A percentile compares a stretch with the other conserved stretches of the same genome.
Evolutionary conservation across 2,329 filamentous ascomycete genomes (phyloP).

Genomic region (Corniculantispora saksenae): DNA sequence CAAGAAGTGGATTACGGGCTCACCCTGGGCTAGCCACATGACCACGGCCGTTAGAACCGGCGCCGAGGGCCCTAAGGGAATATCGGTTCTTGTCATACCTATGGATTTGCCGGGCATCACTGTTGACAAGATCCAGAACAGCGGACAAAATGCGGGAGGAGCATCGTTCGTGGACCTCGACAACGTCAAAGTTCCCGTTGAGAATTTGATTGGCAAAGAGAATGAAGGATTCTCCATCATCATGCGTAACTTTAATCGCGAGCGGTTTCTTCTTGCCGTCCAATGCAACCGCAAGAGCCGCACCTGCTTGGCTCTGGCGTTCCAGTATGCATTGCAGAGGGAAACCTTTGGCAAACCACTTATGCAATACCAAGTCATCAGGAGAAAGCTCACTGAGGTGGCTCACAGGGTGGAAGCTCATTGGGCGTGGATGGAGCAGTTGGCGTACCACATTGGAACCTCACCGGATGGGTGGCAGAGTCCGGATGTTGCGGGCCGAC

Average conservation of each 20-base stretch:
- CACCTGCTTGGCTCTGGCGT: constrained; percentile 54
- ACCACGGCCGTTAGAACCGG: constrained; percentile 64
- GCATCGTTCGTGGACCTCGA: constrained; percentile 58
- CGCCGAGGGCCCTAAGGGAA: constrained; percentile 51
- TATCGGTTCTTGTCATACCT: constrained; percentile 60
- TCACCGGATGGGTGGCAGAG: constrained; percentile 29
- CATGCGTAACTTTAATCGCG: constrained; percentile 62
- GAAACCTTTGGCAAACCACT: constrained; percentile 61
- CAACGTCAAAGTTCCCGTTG: constrained; percentile 54
- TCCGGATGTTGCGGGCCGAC: constrained; percentile 34
- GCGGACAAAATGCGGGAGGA: constrained; percentile 66
- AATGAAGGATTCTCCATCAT: constrained; percentile 58
- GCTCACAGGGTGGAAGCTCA: constrained; percentile 61
- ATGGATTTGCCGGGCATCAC: constrained; percentile 50
- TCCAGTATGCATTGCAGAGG: constrained; percentile 50
- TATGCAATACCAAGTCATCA: constrained; percentile 59
- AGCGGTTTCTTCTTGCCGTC: constrained; percentile 59
- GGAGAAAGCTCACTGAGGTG: constrained; percentile 60
- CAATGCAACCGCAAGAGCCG: constrained; percentile 59
- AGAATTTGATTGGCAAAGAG: constrained; percentile 55
- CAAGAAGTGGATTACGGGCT: constrained; percentile 70
- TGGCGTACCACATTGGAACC: constrained; percentile 54
- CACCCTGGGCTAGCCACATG: constrained; percentile 60
- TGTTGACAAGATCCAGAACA: constrained; percentile 60
- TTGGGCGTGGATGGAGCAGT: constrained; percentile 62